Base-by-base conservation (phyloP, 75 land plant genomes). In the Azolla pinnata region DNA sequence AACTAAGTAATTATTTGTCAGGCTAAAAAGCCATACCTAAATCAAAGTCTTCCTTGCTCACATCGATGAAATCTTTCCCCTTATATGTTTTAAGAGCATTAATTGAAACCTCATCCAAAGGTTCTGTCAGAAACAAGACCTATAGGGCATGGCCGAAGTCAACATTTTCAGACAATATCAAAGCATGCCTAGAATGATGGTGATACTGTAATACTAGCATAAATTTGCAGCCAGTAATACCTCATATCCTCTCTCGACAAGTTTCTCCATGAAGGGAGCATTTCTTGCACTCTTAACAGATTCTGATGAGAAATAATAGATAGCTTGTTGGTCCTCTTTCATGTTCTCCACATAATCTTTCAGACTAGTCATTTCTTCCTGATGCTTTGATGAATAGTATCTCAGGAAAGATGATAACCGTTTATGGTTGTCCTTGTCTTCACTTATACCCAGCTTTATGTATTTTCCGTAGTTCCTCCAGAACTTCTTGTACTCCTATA, bases 41-140 rank as follows among this genome's bases (percentile, higher is more conserved):
- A 57, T 93, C 98, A 42, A 93, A 51, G 51, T 93, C 98, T 64
- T 93, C 98, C 67, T 86, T 93, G 81, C 90, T 93, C 46, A 93
- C 86, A 62, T 93, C 98, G 25, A 89, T 83, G 68, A 93, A 93
- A 23, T 86, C 67, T 62, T 88, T 89, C 28, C 90, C 98, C 64
- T 89, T 81, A 72, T 89, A 93, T 44, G 81, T 68, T 51, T 88
- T 79, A 42, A 93, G 67, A 59, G 72, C 84, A 31, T 79, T 79
- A 29, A 93, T 58, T 25, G 90, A 82, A 35, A 93, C 75, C 59
- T 93, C 98, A 72, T 93, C 98, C 54, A 93, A 80, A 10, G 98
- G 98, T 58, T 93, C 98, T 58, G 90, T 75, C 29, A 93, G 69
- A 61, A 76, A 83, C 0, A 93, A 71, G 27, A 93, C 98, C 98